These are phyloP conservation scores for Claviceps humidiphila DNA, from an alignment of 2,329 filamentous ascomycete species.

Conservation along the genomic window DNA sequence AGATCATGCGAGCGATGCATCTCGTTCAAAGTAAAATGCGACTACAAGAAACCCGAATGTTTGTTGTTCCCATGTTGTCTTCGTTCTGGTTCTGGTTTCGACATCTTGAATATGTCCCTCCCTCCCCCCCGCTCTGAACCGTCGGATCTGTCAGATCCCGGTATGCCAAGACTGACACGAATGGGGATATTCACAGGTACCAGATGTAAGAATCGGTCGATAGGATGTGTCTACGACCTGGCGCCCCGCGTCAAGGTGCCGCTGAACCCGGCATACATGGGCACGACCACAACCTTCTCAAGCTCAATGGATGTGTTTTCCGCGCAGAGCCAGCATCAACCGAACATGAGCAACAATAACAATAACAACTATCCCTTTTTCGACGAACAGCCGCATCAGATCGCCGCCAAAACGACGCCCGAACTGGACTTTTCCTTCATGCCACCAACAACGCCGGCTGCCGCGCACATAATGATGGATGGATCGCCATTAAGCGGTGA, in stretches of 20 bases:
- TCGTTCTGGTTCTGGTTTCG: neutral
- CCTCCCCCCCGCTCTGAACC: neutral
- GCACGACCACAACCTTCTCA: constrained; percentile 3
- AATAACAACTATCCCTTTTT: neutral
- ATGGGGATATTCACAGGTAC: neutral
- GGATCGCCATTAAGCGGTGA: neutral
- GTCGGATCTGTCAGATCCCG: neutral
- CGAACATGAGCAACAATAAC: neutral
- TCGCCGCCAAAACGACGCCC: neutral
- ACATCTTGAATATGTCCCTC: neutral
- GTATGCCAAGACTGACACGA: neutral
- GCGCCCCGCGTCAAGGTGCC: constrained; percentile 7
- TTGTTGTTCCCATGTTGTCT: neutral
- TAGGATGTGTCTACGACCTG: constrained; percentile 6
- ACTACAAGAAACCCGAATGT: constrained; percentile 7
- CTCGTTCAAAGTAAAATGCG: constrained; percentile 8
- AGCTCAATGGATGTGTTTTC: constrained; percentile 6
- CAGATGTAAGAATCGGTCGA: constrained; percentile 5
- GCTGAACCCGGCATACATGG: constrained; percentile 7
- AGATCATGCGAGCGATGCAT: constrained; percentile 7
- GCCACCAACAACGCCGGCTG: neutral
- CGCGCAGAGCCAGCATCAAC: neutral
- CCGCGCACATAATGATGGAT: neutral
- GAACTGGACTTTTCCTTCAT: constrained; percentile 4
- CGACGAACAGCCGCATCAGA: neutral